Conservation (phyloP, 2,329 filamentous ascomycete species). For the Sporothrix sp. region DNA sequence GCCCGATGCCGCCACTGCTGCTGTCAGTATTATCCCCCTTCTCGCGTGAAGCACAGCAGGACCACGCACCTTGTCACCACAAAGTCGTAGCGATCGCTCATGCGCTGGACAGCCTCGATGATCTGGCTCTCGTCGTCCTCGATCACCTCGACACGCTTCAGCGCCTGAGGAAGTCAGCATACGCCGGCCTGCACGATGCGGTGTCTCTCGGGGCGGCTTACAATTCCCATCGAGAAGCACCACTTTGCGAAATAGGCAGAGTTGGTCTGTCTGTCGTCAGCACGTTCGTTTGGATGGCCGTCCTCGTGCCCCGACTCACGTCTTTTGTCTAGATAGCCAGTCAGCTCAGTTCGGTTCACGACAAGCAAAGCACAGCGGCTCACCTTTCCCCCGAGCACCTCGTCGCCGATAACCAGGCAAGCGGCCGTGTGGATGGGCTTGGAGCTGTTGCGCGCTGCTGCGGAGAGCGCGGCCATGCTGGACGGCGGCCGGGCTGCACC, state of each 20-base stretch:
- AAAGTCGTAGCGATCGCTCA: constrained; percentile 87
- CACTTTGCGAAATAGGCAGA: constrained; percentile 55
- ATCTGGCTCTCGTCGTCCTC: constrained; percentile 88
- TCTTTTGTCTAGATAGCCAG: constrained; percentile 15
- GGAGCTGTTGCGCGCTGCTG: constrained; percentile 13
- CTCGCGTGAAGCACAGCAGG: neutral
- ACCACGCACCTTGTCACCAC: constrained; percentile 64
- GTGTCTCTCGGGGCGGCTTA: constrained; percentile 29
- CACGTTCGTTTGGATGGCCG: no score
- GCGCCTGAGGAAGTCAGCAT: neutral
- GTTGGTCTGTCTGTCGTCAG: constrained; percentile 48
- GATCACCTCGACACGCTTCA: constrained; percentile 87
- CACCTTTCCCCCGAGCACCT: constrained; percentile 91
- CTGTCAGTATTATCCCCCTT: neutral
- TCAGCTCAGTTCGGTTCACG: neutral
- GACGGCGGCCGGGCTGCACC: neutral
- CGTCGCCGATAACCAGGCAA: constrained; percentile 93
- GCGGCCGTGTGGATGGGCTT: constrained; percentile 75
- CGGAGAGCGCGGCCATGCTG: constrained; percentile 14
- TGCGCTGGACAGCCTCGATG: constrained; percentile 72
- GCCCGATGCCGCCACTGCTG: constrained; percentile 75
- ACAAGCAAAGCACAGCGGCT: constrained; percentile 15
- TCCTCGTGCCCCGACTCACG: no score
- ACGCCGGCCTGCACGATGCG: no score
- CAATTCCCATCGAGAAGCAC: constrained; percentile 53